Evolutionary conservation across 345 rosid genomes (phyloP).

Genomic region (Xanthoceras sorbifolium): DNA sequence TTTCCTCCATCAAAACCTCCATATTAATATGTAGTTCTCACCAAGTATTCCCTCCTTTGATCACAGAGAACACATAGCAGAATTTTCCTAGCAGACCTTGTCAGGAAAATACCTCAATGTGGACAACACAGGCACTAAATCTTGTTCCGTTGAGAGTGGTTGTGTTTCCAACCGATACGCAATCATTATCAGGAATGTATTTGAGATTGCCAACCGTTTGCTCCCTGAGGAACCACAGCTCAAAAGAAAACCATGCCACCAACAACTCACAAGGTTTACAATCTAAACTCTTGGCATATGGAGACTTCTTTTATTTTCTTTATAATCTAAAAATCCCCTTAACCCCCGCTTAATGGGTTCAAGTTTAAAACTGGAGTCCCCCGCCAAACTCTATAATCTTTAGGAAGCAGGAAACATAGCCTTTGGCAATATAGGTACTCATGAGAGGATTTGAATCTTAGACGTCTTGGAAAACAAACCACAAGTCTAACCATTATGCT

Average conservation of each 20-base stretch:
- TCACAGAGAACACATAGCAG: slow-evolving; percentile 60
- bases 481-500: too few relatives aligned
- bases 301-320: too few relatives aligned
- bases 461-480: too few relatives aligned
- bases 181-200: slow-evolving; percentile 69
- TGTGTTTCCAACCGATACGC: slow-evolving; percentile 59
- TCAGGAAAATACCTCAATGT: slow-evolving; percentile 78
- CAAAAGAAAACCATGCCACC: slow-evolving; percentile 55
- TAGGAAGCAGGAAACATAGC: too few relatives aligned
- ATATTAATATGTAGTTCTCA: slow-evolving; percentile 72
- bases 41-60: slow-evolving; percentile 62
- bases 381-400: too few relatives aligned
- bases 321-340: too few relatives aligned
- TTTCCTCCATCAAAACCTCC: slow-evolving; percentile 77
- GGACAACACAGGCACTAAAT: slow-evolving; percentile 53
- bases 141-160: slow-evolving; percentile 42
- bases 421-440: too few relatives aligned
- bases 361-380: too few relatives aligned
- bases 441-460: too few relatives aligned
- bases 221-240: slow-evolving; percentile 57
- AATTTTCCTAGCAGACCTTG: slow-evolving; percentile 52
- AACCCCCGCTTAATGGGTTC: too few relatives aligned
- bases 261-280: neutral
- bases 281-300: too few relatives aligned
- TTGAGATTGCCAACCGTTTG: slow-evolving; percentile 39